These are phyloP conservation scores for Zygosaccharomyces pseudobailii DNA, from an alignment of 1,139 yeast species.

Conservation along the genomic window DNA sequence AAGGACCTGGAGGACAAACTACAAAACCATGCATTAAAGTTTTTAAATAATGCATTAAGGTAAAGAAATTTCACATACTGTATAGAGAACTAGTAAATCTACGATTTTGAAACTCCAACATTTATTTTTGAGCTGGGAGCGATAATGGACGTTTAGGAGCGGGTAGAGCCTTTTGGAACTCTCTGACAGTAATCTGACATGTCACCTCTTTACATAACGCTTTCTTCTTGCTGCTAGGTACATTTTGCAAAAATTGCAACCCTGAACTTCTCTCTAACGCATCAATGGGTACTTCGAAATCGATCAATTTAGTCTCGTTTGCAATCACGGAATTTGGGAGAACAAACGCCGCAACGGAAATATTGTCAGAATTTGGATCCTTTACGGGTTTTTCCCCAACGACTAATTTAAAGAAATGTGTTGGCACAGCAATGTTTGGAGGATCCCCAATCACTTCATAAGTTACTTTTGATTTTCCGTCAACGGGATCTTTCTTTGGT, in stretches of 20 bases:
- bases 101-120: no score
- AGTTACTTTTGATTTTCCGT: constrained; percentile 74
- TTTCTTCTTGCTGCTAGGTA: constrained; percentile 55
- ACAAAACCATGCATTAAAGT: constrained; percentile 9
- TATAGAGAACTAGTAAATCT: no score
- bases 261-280: constrained; percentile 88
- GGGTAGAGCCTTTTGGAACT: constrained; percentile 55
- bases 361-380: constrained; percentile 39
- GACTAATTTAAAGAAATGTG: constrained; percentile 87
- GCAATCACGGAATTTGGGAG: constrained; percentile 77
- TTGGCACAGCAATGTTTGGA: constrained; percentile 94
- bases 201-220: constrained; percentile 74
- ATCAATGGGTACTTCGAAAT: constrained; percentile 83
- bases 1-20: constrained; percentile 6
- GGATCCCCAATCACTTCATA: constrained; percentile 97
- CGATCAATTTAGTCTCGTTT: constrained; percentile 63
- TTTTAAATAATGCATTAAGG: constrained; percentile 8
- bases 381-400: constrained; percentile 64
- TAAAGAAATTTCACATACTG: constrained; percentile 35
- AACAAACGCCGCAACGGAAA: constrained; percentile 91
- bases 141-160: constrained; percentile 25
- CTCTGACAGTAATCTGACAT: constrained; percentile 81
- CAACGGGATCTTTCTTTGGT: constrained; percentile 66
- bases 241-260: constrained; percentile 66
- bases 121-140: constrained; percentile 37